Evolutionary conservation across 768 basidiomycete genomes (phyloP), one percentile per base, ranked within the genome.

Genomic region (Naganishia vaughanmartiniae): DNA sequence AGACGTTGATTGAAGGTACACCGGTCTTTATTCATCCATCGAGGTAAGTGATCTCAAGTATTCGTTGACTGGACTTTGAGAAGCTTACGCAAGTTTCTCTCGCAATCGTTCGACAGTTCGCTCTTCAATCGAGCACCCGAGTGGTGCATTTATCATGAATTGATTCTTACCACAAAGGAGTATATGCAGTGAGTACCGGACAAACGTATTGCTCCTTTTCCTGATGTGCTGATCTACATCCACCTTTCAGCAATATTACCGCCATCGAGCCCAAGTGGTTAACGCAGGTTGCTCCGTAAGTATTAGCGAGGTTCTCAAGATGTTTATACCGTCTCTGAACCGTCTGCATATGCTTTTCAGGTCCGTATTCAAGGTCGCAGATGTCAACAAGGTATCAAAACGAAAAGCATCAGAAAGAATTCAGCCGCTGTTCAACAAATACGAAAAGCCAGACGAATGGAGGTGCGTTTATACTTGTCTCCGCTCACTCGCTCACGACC

Each of bases 21-120:
- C 96, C 95, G 0, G 94, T 99, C 60, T 98, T 95, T 82, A 93
- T 99, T 67, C 96, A 99, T 82, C 96, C 93, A 0, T 95, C 95
- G 19, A 63, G 60, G 60, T 63, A 63, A 21, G 60, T 63, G 26
- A 1, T 26, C 26, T 36, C 24, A 14, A 17, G 1, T 21, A n/a
- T 9, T 21, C 31, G 26, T 15, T 28, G 39, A n/a, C 48, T 24
- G 24, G 34, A n/a, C 53, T 26, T 45, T 34, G 21, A 11, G 58
- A 55, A 45, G n/a, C 15, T 36, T 7, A 39, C 10, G 3, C 19
- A 17, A 34, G n/a, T 30, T 7, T 48, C 30, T 34, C 24, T 11
- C 15, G 15, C 42, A 30, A 17, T 21, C 60, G 12, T 33, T 17
- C 17, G 4, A 17, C 28, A 66, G 93, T 57, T 83, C 83, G 6